Base-by-base conservation (phyloP, 2,329 filamentous ascomycete species). In the Sporothrix brunneoviolacea region DNA sequence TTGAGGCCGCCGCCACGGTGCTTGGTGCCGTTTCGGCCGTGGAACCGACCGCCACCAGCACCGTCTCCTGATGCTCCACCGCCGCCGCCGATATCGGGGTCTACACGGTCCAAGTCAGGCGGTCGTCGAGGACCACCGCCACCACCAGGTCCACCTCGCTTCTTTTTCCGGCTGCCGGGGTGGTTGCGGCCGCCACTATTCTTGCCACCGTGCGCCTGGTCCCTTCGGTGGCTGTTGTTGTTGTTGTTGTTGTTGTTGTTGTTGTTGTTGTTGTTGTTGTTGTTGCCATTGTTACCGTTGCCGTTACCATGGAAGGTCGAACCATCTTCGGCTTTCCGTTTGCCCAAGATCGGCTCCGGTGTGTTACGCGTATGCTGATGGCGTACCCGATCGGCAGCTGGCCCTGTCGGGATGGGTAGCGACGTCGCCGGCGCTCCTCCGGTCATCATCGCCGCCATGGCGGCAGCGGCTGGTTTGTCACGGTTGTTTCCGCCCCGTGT, bases 401-500 rank as follows among this genome's bases (percentile, higher is more conserved):
- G 51, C 5, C 46, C 46, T 2, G 51, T 53, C 8, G 51, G 51
- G 30, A 50, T 53, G 18, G 42, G 42, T 7, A 42, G 18, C n/a
- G 39, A 48, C 5, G 30, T 40, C 12, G 19, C 19, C 10, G 28
- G 30, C 10, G 8, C 16, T 15, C 36, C 19, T 16, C 41, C 45
- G 2, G 40, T 16, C 40, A 54, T 21, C 42, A 54, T 12, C 4
- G 54, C 54, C 1, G 54, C 43, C 51, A 57, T 50, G 35, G 53
- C 55, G 0, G 48, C 45, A 2, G 55, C 51, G 1, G 57, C 57
- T 18, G 57, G 57, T n/a, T 53, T 41, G 15, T 55, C 71, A 27
- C 50, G 56, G 35, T 40, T 50, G 37, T 50, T 74, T 8, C 77
- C 76, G 57, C 85, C 83, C 62, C 82, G 84, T 32, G 79, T 85